Evolutionary conservation across 257 asterid genomes (phyloP), one percentile per base, ranked within the genome.

Genomic region (Paulownia fortunei): DNA sequence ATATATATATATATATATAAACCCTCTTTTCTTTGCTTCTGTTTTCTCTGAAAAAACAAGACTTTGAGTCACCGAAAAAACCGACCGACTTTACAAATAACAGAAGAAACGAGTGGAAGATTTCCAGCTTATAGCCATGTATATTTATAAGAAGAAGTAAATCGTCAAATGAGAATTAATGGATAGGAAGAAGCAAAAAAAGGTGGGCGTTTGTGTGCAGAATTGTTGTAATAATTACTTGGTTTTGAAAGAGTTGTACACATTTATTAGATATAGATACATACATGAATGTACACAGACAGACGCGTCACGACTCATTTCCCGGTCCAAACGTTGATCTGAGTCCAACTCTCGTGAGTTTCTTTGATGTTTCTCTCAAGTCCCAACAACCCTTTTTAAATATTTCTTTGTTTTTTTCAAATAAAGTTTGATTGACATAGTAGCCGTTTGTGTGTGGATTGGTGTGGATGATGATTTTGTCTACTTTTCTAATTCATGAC

Each of bases 291-390:
- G 18, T 52, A 11, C 18, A 8, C 2, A 41, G 55, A 6, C 4
- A 72, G 64, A 79, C 75, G 75, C 78, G 78, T 79, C 65, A 39
- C 68, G 82, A 44, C 81, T 58, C 81, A 30, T 60, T 32, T 62
- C 42, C 18, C 16, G 47, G 41, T 66, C 68, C 55, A 54, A 79
- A 54, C 18, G n/a, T 54, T 73, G 44, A 65, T 79, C 70, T 10
- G 0, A 64, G 74, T 71, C 82, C 79, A 79, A 52, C 69, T 54
- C 34, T 8, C 2, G 18, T 58, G 21, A 46, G 15, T 58, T 80
- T 80, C 84, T 74, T 36, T 69, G 84, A 74, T 58, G 73, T 80
- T 80, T 80, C 84, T 76, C 65, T 41, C n/a, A n/a, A n/a, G n/a
- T n/a, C n/a, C n/a, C 78, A 72, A 79, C 82, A 12, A 80, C 76